Conservation (phyloP, 257 asterid genomes). For the Capsicum chinense region DNA sequence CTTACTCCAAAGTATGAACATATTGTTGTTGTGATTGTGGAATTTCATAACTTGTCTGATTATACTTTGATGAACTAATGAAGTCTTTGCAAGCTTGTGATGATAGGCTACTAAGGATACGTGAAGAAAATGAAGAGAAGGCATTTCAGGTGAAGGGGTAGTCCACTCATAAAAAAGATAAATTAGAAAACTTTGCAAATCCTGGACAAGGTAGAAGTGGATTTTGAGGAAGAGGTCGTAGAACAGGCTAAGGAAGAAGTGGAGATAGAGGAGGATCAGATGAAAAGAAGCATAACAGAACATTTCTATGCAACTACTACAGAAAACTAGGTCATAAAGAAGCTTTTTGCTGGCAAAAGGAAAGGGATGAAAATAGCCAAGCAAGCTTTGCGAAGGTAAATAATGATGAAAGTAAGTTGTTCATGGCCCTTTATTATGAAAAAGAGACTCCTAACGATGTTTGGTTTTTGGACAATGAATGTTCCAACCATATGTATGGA, state of each 20-base stretch:
- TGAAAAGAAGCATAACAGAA: not conserved
- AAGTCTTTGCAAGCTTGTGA: conserved; percentile 12
- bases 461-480: not conserved
- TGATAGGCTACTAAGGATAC: not conserved
- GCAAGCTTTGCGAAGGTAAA: not conserved
- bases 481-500: not conserved
- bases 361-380: not conserved
- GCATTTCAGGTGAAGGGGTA: not conserved
- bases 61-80: conserved; percentile 3
- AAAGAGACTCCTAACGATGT: not conserved
- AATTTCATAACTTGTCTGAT: not conserved
- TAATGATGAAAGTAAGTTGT: not conserved
- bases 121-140: not conserved
- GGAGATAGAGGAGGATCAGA: not conserved
- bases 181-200: too few relatives aligned
- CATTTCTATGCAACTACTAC: not conserved
- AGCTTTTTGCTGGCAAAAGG: not conserved
- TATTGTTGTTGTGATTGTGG: conserved; percentile 22
- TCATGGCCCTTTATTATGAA: not conserved
- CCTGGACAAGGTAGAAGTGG: not conserved
- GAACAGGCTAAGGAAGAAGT: too few relatives aligned
- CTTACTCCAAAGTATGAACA: conserved; percentile 19
- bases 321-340: not conserved
- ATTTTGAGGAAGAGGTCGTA: too few relatives aligned
- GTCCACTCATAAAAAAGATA: too few relatives aligned